phyloP scores from a whole-genome alignment of 306 rosid genomes.

The Dicorynia guianensis region DNA sequence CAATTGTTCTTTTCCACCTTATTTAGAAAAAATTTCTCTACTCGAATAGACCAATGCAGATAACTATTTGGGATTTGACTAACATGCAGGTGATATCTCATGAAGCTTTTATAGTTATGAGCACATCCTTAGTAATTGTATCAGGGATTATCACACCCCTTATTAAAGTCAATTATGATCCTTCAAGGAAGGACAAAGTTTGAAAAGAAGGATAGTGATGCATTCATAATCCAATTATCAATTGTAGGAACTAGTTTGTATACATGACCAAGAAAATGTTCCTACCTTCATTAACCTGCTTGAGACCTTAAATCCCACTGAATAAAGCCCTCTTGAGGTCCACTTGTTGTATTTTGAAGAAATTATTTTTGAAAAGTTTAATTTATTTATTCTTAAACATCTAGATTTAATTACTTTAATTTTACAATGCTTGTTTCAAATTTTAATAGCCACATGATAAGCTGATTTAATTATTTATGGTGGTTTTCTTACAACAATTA shows the following conservation, averaged over 20 bases:
- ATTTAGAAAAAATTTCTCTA: too few relatives aligned
- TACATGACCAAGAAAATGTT: conserved; percentile 41
- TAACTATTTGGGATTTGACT: not conserved
- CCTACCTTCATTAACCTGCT: conserved; percentile 43
- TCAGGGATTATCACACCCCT: conserved; percentile 33
- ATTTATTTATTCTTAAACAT: too few relatives aligned
- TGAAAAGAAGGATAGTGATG: conserved; percentile 40
- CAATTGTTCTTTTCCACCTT: too few relatives aligned
- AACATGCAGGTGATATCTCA: conserved; percentile 26
- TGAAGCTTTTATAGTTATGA: conserved; percentile 37
- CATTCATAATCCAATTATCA: conserved; percentile 26
- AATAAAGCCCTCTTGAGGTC: conserved; percentile 33
- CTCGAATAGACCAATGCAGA: too few relatives aligned
- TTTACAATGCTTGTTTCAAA: too few relatives aligned
- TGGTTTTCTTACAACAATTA: too few relatives aligned
- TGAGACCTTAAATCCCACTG: conserved; percentile 45
- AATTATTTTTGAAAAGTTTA: too few relatives aligned
- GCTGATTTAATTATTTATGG: too few relatives aligned
- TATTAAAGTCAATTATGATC: conserved; percentile 37
- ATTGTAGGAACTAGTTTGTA: conserved; percentile 38
- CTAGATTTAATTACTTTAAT: too few relatives aligned
- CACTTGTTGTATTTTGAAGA: too few relatives aligned
- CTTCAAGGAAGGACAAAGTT: conserved; percentile 43
- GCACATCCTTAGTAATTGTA: conserved; percentile 29
- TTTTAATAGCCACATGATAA: too few relatives aligned